phyloP scores from a whole-genome alignment of 2,329 filamentous ascomycete species.

The Leptosphaerulina australis region DNA sequence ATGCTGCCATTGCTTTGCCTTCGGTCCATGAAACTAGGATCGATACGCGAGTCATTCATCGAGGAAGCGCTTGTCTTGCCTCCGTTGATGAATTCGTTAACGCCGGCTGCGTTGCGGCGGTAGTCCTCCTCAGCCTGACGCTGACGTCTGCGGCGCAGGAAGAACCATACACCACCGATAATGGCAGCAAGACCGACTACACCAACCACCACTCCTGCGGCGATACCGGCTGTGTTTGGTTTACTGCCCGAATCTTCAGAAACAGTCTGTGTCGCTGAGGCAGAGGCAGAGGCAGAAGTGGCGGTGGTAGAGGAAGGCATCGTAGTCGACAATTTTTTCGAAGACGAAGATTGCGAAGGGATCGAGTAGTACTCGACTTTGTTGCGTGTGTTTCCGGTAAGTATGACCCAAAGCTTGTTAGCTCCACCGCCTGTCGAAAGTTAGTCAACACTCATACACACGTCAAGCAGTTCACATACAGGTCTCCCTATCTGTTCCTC shows the following conservation, averaged over 20 bases:
- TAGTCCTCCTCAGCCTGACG: constrained; percentile 83
- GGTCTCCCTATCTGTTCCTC: constrained; percentile 63
- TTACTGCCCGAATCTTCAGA: constrained; percentile 22
- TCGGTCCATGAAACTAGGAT: constrained; percentile 80
- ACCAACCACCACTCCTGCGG: constrained; percentile 84
- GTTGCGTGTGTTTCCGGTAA: constrained; percentile 56
- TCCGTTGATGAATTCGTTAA: constrained; percentile 72
- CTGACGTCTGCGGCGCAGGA: constrained; percentile 75
- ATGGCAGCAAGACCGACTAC: constrained; percentile 72
- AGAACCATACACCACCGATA: constrained; percentile 73
- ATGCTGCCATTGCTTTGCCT: constrained; percentile 94
- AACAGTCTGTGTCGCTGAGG: constrained; percentile 51
- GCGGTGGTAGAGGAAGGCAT: constrained; percentile 21
- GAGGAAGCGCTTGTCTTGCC: constrained; percentile 69
- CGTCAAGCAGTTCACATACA: constrained; percentile 61
- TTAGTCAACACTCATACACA: constrained; percentile 24
- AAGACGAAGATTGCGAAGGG: constrained; percentile 27
- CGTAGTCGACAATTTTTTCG: constrained; percentile 26
- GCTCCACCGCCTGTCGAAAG: constrained; percentile 62
- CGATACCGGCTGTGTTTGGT: constrained; percentile 82
- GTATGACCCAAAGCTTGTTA: constrained; percentile 57
- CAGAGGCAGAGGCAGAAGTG: constrained; percentile 30
- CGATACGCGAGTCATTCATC: constrained; percentile 81
- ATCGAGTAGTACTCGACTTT: constrained; percentile 44
- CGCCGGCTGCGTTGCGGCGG: constrained; percentile 77